These are phyloP conservation scores for Pseudocercospora fijiensis DNA, from an alignment of 2,329 filamentous ascomycete species.

Conservation along the genomic window DNA sequence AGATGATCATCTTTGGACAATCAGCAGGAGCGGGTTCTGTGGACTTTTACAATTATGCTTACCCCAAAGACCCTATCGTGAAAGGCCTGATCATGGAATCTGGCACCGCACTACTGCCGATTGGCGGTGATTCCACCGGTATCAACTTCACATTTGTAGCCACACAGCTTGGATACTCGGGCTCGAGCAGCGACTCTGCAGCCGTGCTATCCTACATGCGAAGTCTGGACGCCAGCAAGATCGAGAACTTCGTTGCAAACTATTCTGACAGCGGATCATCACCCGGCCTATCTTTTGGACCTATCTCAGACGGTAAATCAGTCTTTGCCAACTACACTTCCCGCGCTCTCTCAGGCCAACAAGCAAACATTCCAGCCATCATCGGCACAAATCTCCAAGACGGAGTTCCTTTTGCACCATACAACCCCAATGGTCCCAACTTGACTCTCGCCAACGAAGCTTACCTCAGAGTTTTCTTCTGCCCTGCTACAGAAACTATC, in stretches of 20 bases:
- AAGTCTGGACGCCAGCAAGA: constrained; percentile 14
- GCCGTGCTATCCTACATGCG: constrained; percentile 23
- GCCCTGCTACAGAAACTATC: constrained; percentile 34
- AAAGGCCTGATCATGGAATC: constrained; percentile 40
- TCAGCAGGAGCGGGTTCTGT: constrained; percentile 27
- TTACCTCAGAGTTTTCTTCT: constrained; percentile 30
- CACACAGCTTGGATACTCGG: constrained; percentile 34
- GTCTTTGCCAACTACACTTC: constrained; percentile 34
- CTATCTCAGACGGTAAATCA: constrained; percentile 29
- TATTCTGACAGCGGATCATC: constrained; percentile 22
- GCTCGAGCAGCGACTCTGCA: constrained; percentile 47
- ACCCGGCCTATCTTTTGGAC: constrained; percentile 34
- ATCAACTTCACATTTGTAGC: constrained; percentile 31
- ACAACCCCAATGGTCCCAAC: constrained; percentile 36
- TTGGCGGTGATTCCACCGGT: constrained; percentile 16
- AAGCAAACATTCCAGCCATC: constrained; percentile 43
- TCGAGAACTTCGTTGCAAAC: constrained; percentile 23
- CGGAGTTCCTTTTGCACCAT: constrained; percentile 38
- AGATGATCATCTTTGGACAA: constrained; percentile 31
- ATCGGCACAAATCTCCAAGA: constrained; percentile 41
- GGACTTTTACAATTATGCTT: constrained; percentile 38
- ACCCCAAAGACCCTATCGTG: constrained; percentile 40
- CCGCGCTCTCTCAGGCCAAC: constrained; percentile 31
- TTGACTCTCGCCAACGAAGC: constrained; percentile 17
- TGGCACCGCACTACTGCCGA: constrained; percentile 36